Percentiles rank a stretch among this genome's conserved stretches.
Evolutionary conservation across 805 yeast species (phyloP).

Genomic region (Wickerhamiella hasegawae): DNA sequence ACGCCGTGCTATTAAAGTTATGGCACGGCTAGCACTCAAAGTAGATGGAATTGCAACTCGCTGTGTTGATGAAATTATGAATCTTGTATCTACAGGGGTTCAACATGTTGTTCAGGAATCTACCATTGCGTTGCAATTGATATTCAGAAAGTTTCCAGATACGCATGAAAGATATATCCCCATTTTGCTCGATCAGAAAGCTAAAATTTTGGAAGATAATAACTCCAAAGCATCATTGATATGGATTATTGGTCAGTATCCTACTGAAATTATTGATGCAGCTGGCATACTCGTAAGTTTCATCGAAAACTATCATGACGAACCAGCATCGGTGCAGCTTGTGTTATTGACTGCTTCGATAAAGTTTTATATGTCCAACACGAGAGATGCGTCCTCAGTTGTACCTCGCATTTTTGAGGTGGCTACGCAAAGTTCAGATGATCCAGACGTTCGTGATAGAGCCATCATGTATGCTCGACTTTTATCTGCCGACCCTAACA

Average conservation of each 20-base stretch:
- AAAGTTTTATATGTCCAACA: slow-evolving; percentile 45
- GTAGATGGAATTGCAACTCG: slow-evolving; percentile 41
- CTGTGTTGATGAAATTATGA: slow-evolving; percentile 48
- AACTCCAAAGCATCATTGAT: slow-evolving; percentile 64
- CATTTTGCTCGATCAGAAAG: slow-evolving; percentile 28
- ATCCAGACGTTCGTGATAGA: slow-evolving; percentile 77
- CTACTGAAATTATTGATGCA: slow-evolving; percentile 30
- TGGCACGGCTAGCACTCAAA: slow-evolving; percentile 78
- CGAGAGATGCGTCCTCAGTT: slow-evolving; percentile 36
- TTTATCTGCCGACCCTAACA: slow-evolving; percentile 34
- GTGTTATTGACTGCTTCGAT: slow-evolving; percentile 59
- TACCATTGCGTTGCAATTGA: slow-evolving; percentile 56
- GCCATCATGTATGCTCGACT: slow-evolving; percentile 79
- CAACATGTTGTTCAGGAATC: slow-evolving; percentile 70
- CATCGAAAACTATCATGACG: slow-evolving; percentile 37
- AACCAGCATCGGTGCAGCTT: slow-evolving; percentile 58
- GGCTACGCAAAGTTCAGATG: slow-evolving; percentile 59
- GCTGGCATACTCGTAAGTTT: slow-evolving; percentile 28
- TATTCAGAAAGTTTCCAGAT: slow-evolving; percentile 60
- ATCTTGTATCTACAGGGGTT: slow-evolving; percentile 45
- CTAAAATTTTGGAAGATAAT: slow-evolving; percentile 46
- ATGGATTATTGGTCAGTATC: slow-evolving; percentile 74
- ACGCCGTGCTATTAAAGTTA: slow-evolving; percentile 72
- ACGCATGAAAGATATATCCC: slow-evolving; percentile 26
- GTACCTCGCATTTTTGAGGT: slow-evolving; percentile 43